These are phyloP conservation scores for Phoma sp. DNA, from an alignment of 2,329 filamentous ascomycete genomes.

Conservation along the genomic window DNA sequence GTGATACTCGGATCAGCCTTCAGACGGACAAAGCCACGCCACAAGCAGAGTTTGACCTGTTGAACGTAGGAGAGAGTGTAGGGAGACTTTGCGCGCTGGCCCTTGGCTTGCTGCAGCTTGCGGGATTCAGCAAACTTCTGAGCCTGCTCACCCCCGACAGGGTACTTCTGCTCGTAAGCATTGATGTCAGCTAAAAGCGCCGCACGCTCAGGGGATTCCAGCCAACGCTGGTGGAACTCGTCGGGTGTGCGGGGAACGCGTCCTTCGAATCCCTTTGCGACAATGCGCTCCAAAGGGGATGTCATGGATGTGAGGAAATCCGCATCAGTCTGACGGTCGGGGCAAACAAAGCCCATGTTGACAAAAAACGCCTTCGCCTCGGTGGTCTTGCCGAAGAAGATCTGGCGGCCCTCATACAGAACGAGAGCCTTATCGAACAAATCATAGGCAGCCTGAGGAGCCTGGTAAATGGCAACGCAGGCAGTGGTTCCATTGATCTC, in stretches of 20 bases:
- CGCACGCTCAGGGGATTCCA: slow-evolving; percentile 58
- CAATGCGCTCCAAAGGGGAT: slow-evolving; percentile 54
- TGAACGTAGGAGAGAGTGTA: slow-evolving; percentile 80
- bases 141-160: slow-evolving; percentile 53
- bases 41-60: slow-evolving; percentile 79
- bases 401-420: slow-evolving; percentile 71
- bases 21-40: slow-evolving; percentile 79
- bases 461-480: slow-evolving; percentile 76
- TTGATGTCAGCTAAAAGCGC: slow-evolving; percentile 53
- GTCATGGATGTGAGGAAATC: slow-evolving; percentile 82
- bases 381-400: slow-evolving; percentile 71
- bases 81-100: slow-evolving; percentile 70
- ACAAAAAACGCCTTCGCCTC: slow-evolving; percentile 72
- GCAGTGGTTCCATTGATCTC: slow-evolving; percentile 71
- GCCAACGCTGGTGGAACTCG: slow-evolving; percentile 60
- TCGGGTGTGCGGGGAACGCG: slow-evolving; percentile 57
- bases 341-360: slow-evolving; percentile 74
- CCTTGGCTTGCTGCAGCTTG: slow-evolving; percentile 54
- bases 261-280: slow-evolving; percentile 52
- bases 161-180: slow-evolving; percentile 53
- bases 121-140: slow-evolving; percentile 55
- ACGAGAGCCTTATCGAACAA: slow-evolving; percentile 72
- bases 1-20: slow-evolving; percentile 78
- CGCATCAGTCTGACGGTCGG: slow-evolving; percentile 72
- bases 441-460: slow-evolving; percentile 72